phyloP scores from a whole-genome alignment of 176 grass and related monocot genomes.

The Aegilops speltoides region DNA sequence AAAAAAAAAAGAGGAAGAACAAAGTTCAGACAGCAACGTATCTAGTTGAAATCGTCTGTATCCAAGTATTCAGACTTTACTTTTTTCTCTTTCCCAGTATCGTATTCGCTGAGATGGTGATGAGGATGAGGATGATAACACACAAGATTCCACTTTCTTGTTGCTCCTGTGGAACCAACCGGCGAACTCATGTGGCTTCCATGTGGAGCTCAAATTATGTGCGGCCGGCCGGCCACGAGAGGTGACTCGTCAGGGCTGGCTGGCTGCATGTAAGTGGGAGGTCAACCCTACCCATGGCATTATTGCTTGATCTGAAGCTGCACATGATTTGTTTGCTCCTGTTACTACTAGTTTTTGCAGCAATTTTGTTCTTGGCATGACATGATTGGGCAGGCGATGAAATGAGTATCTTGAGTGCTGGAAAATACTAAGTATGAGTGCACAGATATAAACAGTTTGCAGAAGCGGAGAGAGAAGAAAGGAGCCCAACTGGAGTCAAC shows the following conservation, averaged over 20 bases:
- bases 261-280: neutral
- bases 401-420: neutral
- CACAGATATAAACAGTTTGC: conserved; percentile 6
- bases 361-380: neutral
- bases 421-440: neutral
- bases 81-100: neutral
- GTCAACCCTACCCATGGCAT: conserved; percentile 37
- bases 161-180: neutral
- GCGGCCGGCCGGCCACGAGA: conserved; percentile 16
- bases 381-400: conserved; percentile 3
- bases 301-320: conserved; percentile 25
- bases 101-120: neutral
- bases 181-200: conserved; percentile 34
- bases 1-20: neutral
- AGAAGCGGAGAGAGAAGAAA: neutral
- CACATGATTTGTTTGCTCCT: neutral
- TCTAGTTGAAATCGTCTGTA: conserved; percentile 27
- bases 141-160: conserved; percentile 21
- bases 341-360: neutral
- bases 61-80: conserved; percentile 12
- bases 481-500: conserved; percentile 25
- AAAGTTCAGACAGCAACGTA: conserved; percentile 19
- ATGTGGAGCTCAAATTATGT: conserved; percentile 45
- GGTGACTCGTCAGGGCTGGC: neutral
- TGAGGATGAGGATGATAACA: neutral